These are phyloP conservation scores for Takashimella koratensis DNA, from an alignment of 1,284 basidiomycete species.

Conservation along the genomic window DNA sequence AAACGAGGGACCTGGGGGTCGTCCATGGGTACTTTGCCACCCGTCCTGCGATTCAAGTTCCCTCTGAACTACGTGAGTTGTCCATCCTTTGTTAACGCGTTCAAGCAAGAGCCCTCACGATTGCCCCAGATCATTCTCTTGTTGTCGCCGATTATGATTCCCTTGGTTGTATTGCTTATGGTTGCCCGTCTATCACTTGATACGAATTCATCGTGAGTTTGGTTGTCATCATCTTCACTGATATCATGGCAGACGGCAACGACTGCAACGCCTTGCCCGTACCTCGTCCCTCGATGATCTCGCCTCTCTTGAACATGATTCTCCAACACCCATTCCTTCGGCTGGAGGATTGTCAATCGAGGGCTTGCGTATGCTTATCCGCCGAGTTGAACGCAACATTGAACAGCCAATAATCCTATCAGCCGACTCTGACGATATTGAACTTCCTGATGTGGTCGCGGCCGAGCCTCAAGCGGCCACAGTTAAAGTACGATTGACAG, in stretches of 20 bases:
- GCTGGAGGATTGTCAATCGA: conserved; percentile 30
- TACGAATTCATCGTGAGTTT: conserved; percentile 32
- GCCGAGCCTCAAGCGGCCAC: neutral
- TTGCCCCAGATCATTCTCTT: conserved; percentile 57
- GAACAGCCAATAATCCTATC: conserved; percentile 35
- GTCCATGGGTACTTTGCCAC: conserved; percentile 55
- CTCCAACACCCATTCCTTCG: conserved; percentile 13
- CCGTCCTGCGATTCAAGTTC: conserved; percentile 61
- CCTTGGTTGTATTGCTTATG: conserved; percentile 50
- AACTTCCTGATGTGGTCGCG: neutral
- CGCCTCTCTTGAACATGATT: neutral
- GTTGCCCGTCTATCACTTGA: conserved; percentile 32
- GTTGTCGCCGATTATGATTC: conserved; percentile 57
- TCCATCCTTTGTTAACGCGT: too few relatives aligned
- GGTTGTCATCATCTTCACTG: neutral
- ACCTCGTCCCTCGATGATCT: neutral
- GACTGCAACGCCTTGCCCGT: conserved; percentile 28
- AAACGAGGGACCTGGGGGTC: neutral
- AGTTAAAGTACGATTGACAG: conserved; percentile 28
- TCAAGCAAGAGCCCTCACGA: too few relatives aligned
- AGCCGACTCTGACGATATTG: conserved; percentile 11
- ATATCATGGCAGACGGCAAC: conserved; percentile 16
- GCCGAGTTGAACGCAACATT: conserved; percentile 31
- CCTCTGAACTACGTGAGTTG: conserved; percentile 67
- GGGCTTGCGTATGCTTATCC: conserved; percentile 28